phyloP scores from a whole-genome alignment of 1,139 yeast species.

The Ogataea hybrid region DNA sequence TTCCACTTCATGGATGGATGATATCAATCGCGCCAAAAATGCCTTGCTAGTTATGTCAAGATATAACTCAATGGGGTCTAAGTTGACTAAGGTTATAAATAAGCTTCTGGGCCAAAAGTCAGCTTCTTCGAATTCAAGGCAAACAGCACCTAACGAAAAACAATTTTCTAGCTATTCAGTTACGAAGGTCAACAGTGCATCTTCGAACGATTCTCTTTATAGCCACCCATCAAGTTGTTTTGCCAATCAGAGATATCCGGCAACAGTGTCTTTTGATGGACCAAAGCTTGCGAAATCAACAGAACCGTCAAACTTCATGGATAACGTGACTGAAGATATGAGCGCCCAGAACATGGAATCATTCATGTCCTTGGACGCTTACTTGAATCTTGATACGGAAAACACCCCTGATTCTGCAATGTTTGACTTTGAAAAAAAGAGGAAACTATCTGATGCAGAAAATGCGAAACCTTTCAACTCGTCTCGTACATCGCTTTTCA shows the following conservation, averaged over 20 bases:
- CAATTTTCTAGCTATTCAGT: not conserved
- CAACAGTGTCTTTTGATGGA: too few species aligned
- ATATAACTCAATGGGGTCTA: constrained; percentile 48
- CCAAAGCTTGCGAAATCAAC: too few species aligned
- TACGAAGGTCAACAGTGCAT: not conserved
- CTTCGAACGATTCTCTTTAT: too few species aligned
- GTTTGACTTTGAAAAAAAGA: constrained; percentile 1
- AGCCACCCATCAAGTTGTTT: too few species aligned
- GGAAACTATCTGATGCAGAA: not conserved
- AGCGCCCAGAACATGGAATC: not conserved
- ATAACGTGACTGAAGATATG: not conserved
- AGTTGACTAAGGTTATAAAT: constrained; percentile 49
- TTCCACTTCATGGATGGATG: constrained; percentile 44
- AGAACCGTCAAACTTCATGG: too few species aligned
- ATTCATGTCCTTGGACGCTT: constrained; percentile 4
- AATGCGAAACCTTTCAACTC: not conserved
- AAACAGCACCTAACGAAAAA: not conserved
- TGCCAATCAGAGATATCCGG: too few species aligned
- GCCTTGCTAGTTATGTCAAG: constrained; percentile 39
- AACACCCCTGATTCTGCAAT: not conserved
- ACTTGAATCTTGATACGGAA: constrained; percentile 4
- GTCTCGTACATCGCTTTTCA: not conserved
- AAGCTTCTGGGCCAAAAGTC: constrained; percentile 27
- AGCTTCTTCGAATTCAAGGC: not conserved
- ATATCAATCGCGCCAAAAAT: constrained; percentile 45